Evolutionary conservation across 768 basidiomycete genomes (phyloP).

Genomic region (Fistulinella prunicolor): DNA sequence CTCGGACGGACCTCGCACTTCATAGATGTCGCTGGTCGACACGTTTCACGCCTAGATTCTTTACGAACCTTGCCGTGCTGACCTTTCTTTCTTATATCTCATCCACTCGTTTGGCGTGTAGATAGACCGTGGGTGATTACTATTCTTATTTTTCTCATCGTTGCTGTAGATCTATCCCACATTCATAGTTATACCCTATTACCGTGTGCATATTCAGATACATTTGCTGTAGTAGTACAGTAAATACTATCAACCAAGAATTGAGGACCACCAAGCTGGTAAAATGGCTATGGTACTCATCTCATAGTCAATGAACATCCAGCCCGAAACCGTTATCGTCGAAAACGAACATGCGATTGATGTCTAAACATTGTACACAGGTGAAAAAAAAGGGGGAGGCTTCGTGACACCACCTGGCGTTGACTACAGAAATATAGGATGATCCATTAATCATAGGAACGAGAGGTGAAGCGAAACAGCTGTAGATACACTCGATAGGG

Average conservation of each 20-base stretch:
- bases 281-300: no score
- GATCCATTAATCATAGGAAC: conserved; percentile 19
- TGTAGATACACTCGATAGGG: conserved; percentile 29
- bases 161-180: conserved; percentile 20
- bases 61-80: not conserved
- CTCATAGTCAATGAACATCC: no score
- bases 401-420: not conserved
- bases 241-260: not conserved
- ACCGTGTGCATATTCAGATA: conserved; percentile 5
- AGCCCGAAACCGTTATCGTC: no score
- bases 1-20: conserved; percentile 10
- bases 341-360: no score
- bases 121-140: not conserved
- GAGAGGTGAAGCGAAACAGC: conserved; percentile 6
- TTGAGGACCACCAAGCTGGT: not conserved
- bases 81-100: not conserved
- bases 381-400: not conserved
- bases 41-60: no score
- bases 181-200: conserved; percentile 9
- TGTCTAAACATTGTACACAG: no score
- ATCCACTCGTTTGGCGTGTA: conserved; percentile 15
- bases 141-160: conserved; percentile 13
- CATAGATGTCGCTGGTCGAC: conserved; percentile 8
- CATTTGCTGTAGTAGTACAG: conserved; percentile 9
- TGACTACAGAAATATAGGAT: conserved; percentile 3